Evolutionary conservation across 2,329 filamentous ascomycete genomes (phyloP).

Genomic region (Cytospora piceicola): DNA sequence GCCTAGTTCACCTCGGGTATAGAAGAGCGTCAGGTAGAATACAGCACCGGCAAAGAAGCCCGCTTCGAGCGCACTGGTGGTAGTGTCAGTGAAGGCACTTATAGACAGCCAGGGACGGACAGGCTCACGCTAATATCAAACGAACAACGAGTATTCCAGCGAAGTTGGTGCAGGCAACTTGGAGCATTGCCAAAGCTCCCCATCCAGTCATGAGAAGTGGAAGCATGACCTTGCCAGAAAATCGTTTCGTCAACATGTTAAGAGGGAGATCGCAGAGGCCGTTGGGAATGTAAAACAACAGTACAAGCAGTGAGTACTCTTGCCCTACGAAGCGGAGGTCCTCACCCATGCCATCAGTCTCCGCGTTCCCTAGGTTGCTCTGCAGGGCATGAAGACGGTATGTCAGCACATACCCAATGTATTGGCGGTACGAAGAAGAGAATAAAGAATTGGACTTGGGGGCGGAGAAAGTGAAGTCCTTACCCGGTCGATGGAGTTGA

Average conservation of each 20-base stretch:
- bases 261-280: slow-evolving; percentile 53
- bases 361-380: slow-evolving; percentile 53
- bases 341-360: slow-evolving; percentile 47
- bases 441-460: neutral
- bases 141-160: slow-evolving; percentile 52
- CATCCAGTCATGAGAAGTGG: slow-evolving; percentile 50
- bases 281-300: slow-evolving; percentile 56
- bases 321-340: slow-evolving; percentile 49
- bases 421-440: slow-evolving; percentile 14
- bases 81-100: neutral
- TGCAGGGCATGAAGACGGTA: neutral
- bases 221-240: slow-evolving; percentile 41
- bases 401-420: slow-evolving; percentile 35
- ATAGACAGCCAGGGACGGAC: neutral
- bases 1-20: slow-evolving; percentile 42
- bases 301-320: slow-evolving; percentile 49
- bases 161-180: slow-evolving; percentile 54
- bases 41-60: slow-evolving; percentile 59
- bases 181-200: slow-evolving; percentile 51
- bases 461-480: neutral
- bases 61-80: slow-evolving; percentile 45
- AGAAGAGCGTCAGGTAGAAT: slow-evolving; percentile 58
- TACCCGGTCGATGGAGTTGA: slow-evolving; percentile 28
- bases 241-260: slow-evolving; percentile 52
- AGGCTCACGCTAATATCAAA: slow-evolving; percentile 48